A percentile compares a stretch with the other conserved stretches of the same genome.
Conservation (phyloP, 2,329 filamentous ascomycete species). For the Hypoxylon sp. region DNA sequence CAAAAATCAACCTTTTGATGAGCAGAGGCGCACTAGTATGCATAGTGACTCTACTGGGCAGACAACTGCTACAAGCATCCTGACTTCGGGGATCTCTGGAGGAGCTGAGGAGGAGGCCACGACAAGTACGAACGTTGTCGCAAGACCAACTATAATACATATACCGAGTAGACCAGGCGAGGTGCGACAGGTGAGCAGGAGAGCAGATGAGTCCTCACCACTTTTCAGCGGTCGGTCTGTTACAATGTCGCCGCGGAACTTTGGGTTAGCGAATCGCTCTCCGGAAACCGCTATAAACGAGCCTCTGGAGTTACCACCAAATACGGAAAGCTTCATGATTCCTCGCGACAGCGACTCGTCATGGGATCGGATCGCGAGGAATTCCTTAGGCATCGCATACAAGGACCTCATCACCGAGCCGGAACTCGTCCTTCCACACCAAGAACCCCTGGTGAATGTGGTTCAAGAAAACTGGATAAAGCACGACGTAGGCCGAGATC, state of each 20-base stretch:
- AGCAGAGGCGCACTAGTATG: conserved; percentile 49
- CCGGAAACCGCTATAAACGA: conserved; percentile 27
- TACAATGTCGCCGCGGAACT: conserved; percentile 48
- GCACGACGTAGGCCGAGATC: conserved; percentile 37
- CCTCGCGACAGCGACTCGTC: conserved; percentile 45
- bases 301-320: conserved; percentile 31
- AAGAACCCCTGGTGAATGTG: conserved; percentile 17
- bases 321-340: conserved; percentile 23
- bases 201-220: conserved; percentile 47
- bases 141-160: conserved; percentile 53
- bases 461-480: conserved; percentile 46
- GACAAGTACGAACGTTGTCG: conserved; percentile 49
- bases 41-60: conserved; percentile 47
- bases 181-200: conserved; percentile 49
- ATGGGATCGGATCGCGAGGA: conserved; percentile 48
- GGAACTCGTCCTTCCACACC: conserved; percentile 7
- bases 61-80: conserved; percentile 53
- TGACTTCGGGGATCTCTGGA: conserved; percentile 50
- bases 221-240: conserved; percentile 50
- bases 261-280: conserved; percentile 34
- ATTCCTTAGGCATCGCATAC: conserved; percentile 52
- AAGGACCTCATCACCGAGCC: conserved; percentile 47
- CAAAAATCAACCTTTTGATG: conserved; percentile 24
- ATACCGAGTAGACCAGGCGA: conserved; percentile 54
- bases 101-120: conserved; percentile 49